Evolutionary conservation across 1,139 yeast species (phyloP).

Genomic region (Suhomyces anneliseae): DNA sequence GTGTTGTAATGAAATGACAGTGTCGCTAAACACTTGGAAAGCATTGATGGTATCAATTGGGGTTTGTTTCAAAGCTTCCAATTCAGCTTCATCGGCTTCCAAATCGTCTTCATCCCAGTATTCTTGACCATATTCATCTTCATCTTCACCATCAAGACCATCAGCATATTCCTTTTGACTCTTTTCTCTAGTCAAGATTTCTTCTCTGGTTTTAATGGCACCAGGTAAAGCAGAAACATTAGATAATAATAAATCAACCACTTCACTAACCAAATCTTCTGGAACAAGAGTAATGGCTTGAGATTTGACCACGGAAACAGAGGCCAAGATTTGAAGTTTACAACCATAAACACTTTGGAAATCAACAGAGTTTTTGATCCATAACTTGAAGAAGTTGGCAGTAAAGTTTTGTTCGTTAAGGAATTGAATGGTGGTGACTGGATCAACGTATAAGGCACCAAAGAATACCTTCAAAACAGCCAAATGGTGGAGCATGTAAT

Average conservation of each 20-base stretch:
- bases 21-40: constrained; percentile 42
- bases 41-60: constrained; percentile 52
- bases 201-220: constrained; percentile 48
- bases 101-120: constrained; percentile 38
- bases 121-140: constrained; percentile 29
- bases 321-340: constrained; percentile 51
- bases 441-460: constrained; percentile 41
- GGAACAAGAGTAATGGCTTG: constrained; percentile 16
- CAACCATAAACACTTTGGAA: constrained; percentile 59
- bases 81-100: constrained; percentile 53
- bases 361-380: constrained; percentile 49
- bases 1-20: constrained; percentile 28
- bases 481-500: constrained; percentile 48
- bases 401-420: constrained; percentile 40
- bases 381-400: constrained; percentile 42
- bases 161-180: constrained; percentile 26
- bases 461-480: constrained; percentile 47
- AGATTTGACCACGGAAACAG: constrained; percentile 29
- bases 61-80: constrained; percentile 54
- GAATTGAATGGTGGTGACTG: constrained; percentile 37
- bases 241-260: constrained; percentile 41
- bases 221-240: constrained; percentile 47
- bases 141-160: constrained; percentile 28
- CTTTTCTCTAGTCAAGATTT: constrained; percentile 39
- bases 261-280: constrained; percentile 42